Conservation (phyloP, 192 early-diverging fungal genomes). For the Coemansia sp. region DNA sequence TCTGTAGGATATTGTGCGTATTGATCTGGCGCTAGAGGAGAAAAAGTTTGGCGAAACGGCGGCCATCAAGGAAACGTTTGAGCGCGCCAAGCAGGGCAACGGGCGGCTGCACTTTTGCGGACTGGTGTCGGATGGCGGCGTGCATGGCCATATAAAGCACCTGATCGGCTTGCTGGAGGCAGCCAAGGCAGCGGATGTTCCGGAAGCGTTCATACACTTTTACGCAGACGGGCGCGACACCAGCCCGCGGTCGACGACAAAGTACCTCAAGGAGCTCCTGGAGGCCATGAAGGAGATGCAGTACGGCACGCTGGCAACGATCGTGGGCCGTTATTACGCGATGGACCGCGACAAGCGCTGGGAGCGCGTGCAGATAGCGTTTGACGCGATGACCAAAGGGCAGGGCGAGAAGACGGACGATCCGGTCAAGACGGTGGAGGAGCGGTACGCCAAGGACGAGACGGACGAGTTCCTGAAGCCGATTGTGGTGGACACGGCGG, state of each 20-base stretch:
- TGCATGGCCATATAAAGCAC: slow-evolving; percentile 95
- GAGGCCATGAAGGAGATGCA: slow-evolving; percentile 53
- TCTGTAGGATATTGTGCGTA: slow-evolving; percentile 91
- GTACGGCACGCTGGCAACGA: slow-evolving; percentile 90
- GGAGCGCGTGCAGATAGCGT: slow-evolving; percentile 95
- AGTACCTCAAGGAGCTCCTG: slow-evolving; percentile 74
- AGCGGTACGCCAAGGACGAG: slow-evolving; percentile 80
- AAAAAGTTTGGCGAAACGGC: slow-evolving; percentile 73
- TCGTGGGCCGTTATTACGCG: slow-evolving; percentile 97
- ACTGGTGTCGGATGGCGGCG: slow-evolving; percentile 96
- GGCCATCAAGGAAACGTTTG: slow-evolving; percentile 77
- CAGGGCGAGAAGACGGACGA: slow-evolving; percentile 72
- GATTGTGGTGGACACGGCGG: slow-evolving; percentile 79
- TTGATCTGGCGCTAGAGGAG: slow-evolving; percentile 87
- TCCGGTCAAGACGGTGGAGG: slow-evolving; percentile 69
- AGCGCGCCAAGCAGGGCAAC: slow-evolving; percentile 78
- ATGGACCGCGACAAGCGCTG: slow-evolving; percentile 99
- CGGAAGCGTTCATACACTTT: slow-evolving; percentile 89
- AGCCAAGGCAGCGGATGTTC: slow-evolving; percentile 82
- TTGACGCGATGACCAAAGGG: slow-evolving; percentile 82
- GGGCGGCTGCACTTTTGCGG: slow-evolving; percentile 89
- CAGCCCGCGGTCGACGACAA: slow-evolving; percentile 78
- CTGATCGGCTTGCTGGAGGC: slow-evolving; percentile 76
- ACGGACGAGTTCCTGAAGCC: slow-evolving; percentile 99
- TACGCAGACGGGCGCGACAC: slow-evolving; percentile 98